A percentile compares a stretch with the other conserved stretches of the same genome.
Conservation (phyloP, 2,329 filamentous ascomycete genomes). For the Verticillium zaregamsianum region DNA sequence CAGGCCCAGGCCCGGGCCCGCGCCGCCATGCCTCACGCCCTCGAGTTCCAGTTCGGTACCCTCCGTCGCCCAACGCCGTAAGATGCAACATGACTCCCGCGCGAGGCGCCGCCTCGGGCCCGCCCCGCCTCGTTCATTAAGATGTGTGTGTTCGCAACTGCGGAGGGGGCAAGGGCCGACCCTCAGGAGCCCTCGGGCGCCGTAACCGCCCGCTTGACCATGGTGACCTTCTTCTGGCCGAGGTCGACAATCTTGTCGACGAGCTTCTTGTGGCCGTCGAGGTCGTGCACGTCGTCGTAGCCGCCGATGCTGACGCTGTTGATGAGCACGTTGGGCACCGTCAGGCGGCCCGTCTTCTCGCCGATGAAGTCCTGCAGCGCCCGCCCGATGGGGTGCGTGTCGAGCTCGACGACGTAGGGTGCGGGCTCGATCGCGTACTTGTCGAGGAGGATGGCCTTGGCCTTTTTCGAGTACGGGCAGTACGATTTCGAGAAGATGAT, state of each 20-base stretch:
- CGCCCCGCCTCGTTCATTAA: background rate
- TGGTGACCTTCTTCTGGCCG: constrained; percentile 61
- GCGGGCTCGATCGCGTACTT: constrained; percentile 78
- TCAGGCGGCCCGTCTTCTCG: constrained; percentile 72
- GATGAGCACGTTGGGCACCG: constrained; percentile 89
- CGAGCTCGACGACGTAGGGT: constrained; percentile 87
- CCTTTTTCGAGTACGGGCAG: constrained; percentile 80
- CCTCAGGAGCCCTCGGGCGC: background rate
- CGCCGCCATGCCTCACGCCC: no score
- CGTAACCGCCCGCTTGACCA: constrained; percentile 40
- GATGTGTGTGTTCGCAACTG: background rate
- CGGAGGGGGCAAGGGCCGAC: background rate
- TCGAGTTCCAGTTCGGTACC: background rate
- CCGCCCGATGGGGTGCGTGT: constrained; percentile 71
- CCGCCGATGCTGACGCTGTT: constrained; percentile 88
- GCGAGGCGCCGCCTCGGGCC: background rate
- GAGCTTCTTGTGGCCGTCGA: constrained; percentile 65
- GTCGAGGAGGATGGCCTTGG: constrained; percentile 79
- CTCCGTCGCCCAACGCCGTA: background rate
- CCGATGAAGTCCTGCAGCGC: constrained; percentile 68
- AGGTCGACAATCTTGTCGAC: constrained; percentile 68
- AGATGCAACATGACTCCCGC: background rate
- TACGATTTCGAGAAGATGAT: constrained; percentile 96
- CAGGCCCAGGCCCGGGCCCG: no score
- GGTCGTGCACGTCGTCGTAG: constrained; percentile 74